Base-by-base conservation (phyloP, 441 rosid genomes). In the Corymbia citriodora region DNA sequence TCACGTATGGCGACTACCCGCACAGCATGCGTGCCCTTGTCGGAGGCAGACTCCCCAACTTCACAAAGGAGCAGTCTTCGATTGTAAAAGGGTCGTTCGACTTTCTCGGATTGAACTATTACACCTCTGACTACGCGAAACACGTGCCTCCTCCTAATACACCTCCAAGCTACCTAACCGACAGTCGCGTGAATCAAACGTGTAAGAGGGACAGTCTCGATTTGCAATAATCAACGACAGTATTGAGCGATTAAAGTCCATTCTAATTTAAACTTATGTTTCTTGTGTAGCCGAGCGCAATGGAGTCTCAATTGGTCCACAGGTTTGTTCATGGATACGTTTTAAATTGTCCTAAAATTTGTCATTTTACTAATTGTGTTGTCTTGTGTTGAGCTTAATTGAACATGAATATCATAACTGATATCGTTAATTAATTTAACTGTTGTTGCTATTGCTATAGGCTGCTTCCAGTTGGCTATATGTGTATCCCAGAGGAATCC, bases 101-200 rank as follows among this genome's bases (percentile, higher is more conserved):
- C 36, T 89, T 83, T 15, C n/a, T 89, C 23, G 91, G 91, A n/a
- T 10, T 86, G 9, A 87, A 87, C 89, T 87, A 90, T 83, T 87
- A 87, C 89, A 53, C 70, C 7, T 8, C 89, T n/a, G 27, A 53
- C 31, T 90, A 90, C 17, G 91, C 70, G 10, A 36, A 53, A 52
- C 10, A 25, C 2, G 49, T 87, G 2, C 89, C 86, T 27, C 18
- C 3, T 21, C 4, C 17, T 31, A 65, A 31, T 70, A 14, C 55
- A n/a, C 57, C 52, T 9, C 79, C 53, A 16, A 90, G 91, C 65
- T 87, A 87, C 27, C 3, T 54, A 17, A 87, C 91, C n/a, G 89
- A 63, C 8, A 4, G 15, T 3, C 40, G 19, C 25, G 89, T 83
- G 33, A 36, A 33, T 54, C 89, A 49, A n/a, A 23, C 40, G 29